Evolutionary conservation across 2,329 filamentous ascomycete genomes (phyloP).

Genomic region (Kalaharituber pfeilii): DNA sequence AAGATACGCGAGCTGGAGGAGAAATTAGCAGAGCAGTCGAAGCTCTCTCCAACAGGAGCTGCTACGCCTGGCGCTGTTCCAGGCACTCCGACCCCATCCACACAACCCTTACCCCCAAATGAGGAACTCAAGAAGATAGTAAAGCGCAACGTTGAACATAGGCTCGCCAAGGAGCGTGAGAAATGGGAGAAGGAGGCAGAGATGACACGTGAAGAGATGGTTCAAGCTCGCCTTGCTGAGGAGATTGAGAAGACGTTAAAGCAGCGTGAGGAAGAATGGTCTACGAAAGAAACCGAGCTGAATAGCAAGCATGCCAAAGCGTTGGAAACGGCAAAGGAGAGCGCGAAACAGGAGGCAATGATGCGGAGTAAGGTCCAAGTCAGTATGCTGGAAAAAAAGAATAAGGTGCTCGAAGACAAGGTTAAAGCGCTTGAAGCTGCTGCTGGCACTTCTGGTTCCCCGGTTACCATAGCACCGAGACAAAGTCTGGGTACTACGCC

Average conservation of each 20-base stretch:
- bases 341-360: constrained; percentile 20
- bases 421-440: constrained; percentile 16
- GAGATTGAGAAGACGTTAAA: constrained; percentile 29
- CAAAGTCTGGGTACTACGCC: neutral
- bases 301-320: constrained; percentile 11
- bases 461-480: neutral
- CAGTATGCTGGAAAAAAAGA: constrained; percentile 23
- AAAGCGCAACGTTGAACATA: constrained; percentile 35
- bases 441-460: neutral
- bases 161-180: constrained; percentile 44
- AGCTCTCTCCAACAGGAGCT: constrained; percentile 24
- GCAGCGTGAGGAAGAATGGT: constrained; percentile 14
- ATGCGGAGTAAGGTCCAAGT: constrained; percentile 23
- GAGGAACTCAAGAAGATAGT: constrained; percentile 49
- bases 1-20: constrained; percentile 27
- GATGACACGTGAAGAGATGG: constrained; percentile 29
- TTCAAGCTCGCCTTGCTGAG: constrained; percentile 36
- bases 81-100: constrained; percentile 24
- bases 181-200: constrained; percentile 47
- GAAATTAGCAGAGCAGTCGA: constrained; percentile 38
- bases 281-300: constrained; percentile 14
- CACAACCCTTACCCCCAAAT: constrained; percentile 18
- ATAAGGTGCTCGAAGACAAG: constrained; percentile 21
- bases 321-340: constrained; percentile 21
- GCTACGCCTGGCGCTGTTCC: constrained; percentile 25